These are phyloP conservation scores for Pseudogymnoascus sp. DNA, from an alignment of 2,329 filamentous ascomycete species.

Conservation along the genomic window DNA sequence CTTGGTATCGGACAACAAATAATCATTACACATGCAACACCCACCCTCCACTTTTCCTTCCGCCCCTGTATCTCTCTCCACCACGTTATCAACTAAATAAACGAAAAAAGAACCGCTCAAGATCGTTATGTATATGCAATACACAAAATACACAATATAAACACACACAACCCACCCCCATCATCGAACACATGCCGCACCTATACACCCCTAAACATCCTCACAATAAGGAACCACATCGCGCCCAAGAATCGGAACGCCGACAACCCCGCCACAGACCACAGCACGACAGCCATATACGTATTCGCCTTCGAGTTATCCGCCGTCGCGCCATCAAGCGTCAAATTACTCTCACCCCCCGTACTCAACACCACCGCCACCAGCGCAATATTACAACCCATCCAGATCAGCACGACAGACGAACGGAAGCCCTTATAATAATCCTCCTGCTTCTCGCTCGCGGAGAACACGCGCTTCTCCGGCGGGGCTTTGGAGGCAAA, in stretches of 20 bases:
- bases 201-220: constrained; percentile 69
- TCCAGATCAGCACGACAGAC: constrained; percentile 87
- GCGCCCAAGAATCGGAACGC: constrained; percentile 30
- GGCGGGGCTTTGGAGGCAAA: constrained; percentile 69
- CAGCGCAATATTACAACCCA: constrained; percentile 89
- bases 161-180: not conserved
- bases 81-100: not conserved
- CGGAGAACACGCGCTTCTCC: constrained; percentile 53
- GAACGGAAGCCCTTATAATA: constrained; percentile 97
- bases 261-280: constrained; percentile 29
- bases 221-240: constrained; percentile 62
- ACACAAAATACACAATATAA: not conserved
- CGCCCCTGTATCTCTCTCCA: not conserved
- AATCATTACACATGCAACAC: not conserved
- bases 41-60: not conserved
- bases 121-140: not conserved
- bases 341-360: constrained; percentile 70
- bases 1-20: not conserved
- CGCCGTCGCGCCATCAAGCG: constrained; percentile 83
- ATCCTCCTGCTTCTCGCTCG: constrained; percentile 80
- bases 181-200: not conserved
- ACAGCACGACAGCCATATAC: constrained; percentile 30
- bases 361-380: constrained; percentile 79
- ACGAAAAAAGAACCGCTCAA: not conserved
- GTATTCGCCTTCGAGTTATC: constrained; percentile 35